Percentiles rank a stretch among this genome's conserved stretches.
Evolutionary conservation across 1,284 basidiomycete genomes (phyloP).

Genomic region (Neolentinus lepideus): DNA sequence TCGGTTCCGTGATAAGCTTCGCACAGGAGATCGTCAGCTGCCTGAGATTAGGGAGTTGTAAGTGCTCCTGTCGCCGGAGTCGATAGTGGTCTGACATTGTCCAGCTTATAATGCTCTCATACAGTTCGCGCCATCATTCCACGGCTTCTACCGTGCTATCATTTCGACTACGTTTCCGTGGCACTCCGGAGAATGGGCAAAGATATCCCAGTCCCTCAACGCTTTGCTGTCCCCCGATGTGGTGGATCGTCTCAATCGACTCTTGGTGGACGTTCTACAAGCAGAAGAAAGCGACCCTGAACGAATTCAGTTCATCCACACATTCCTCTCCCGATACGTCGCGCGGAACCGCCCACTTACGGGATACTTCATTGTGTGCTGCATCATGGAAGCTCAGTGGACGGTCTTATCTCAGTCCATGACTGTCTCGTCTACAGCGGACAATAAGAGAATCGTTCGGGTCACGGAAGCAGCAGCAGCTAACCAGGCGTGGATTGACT

Average conservation of each 20-base stretch:
- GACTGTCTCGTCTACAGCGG: slow-evolving; percentile 16
- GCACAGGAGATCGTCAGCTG: slow-evolving; percentile 49
- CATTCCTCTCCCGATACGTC: slow-evolving; percentile 74
- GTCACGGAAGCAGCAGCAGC: slow-evolving; percentile 71
- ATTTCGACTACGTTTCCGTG: slow-evolving; percentile 73
- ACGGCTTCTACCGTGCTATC: slow-evolving; percentile 84
- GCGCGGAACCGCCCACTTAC: slow-evolving; percentile 71
- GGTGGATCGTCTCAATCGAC: slow-evolving; percentile 63
- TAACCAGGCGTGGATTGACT: slow-evolving; percentile 69
- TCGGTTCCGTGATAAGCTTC: slow-evolving; percentile 55
- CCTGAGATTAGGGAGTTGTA: slow-evolving; percentile 49
- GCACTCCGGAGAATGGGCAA: slow-evolving; percentile 61
- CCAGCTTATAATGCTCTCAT: slow-evolving; percentile 66
- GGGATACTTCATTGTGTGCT: slow-evolving; percentile 84
- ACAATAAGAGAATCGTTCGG: slow-evolving; percentile 18
- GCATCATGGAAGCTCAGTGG: slow-evolving; percentile 79
- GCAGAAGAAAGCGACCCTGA: slow-evolving; percentile 45
- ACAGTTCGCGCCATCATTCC: slow-evolving; percentile 75
- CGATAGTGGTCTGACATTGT: neutral
- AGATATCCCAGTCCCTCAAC: slow-evolving; percentile 46
- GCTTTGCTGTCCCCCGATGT: slow-evolving; percentile 51
- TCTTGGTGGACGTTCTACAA: slow-evolving; percentile 55
- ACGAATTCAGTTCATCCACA: slow-evolving; percentile 52
- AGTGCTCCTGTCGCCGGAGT: slow-evolving; percentile 13
- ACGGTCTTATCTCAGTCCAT: slow-evolving; percentile 76